A percentile compares a stretch with the other conserved stretches of the same genome.
phyloP scores from a whole-genome alignment of 345 rosid species.

The sweet orange (Citrus sinensis) region DNA sequence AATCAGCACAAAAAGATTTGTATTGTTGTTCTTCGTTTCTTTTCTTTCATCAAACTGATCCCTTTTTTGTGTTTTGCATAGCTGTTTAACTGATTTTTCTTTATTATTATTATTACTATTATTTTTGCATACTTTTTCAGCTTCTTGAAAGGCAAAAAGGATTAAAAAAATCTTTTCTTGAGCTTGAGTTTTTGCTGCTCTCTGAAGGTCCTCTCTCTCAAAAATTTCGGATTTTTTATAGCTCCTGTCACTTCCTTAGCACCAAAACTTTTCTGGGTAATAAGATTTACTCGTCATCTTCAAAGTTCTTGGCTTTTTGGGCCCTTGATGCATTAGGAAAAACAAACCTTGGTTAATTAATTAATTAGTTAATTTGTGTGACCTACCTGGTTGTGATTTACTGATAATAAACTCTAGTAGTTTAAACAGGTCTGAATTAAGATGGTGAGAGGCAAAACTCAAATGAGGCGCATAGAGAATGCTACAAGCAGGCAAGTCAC shows the following conservation, averaged over 20 bases:
- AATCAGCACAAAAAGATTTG: background rate
- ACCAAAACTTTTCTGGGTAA: constrained; percentile 8
- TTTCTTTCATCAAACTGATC: background rate
- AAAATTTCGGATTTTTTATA: background rate
- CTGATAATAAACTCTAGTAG: no score
- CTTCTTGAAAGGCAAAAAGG: background rate
- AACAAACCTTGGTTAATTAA: no score
- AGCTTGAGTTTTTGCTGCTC: no score
- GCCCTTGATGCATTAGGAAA: background rate
- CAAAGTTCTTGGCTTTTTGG: background rate
- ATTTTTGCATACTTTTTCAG: background rate
- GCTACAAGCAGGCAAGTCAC: constrained; percentile 82
- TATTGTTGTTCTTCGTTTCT: background rate
- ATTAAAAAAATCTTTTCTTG: no score
- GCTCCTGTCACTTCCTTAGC: background rate
- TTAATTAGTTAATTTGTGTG: background rate
- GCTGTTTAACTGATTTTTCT: background rate
- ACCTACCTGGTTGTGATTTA: background rate
- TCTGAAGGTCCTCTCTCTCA: background rate
- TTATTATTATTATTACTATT: no score
- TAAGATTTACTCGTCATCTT: background rate
- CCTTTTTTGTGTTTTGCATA: background rate
- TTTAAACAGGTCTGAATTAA: background rate
- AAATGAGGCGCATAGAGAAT: constrained; percentile 75
- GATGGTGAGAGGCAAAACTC: constrained; percentile 80